Conservation (phyloP, 2,329 filamentous ascomycete genomes). For the Fusarium longipes region DNA sequence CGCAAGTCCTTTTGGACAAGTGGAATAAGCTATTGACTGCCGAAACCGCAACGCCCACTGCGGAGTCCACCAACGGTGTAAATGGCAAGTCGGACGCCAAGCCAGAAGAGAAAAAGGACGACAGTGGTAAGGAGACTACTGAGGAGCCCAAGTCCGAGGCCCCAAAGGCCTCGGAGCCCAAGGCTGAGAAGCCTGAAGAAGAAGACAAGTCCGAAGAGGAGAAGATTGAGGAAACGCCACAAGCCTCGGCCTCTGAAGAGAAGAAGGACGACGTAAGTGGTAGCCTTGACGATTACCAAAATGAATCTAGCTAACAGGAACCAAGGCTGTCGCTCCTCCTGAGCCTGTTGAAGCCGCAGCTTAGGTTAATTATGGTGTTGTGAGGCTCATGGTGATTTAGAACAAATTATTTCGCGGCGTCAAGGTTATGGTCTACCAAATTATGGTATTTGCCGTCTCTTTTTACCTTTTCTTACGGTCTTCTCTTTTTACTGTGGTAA, state of each 20-base stretch:
- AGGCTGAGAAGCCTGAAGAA: slow-evolving; percentile 42
- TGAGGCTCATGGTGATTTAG: slow-evolving; percentile 38
- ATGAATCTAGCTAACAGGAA: slow-evolving; percentile 18
- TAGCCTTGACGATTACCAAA: background rate
- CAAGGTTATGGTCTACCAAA: slow-evolving; percentile 45
- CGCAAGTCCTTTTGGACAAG: slow-evolving; percentile 80
- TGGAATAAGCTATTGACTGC: slow-evolving; percentile 87
- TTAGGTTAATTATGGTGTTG: slow-evolving; percentile 39
- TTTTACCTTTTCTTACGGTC: slow-evolving; percentile 25
- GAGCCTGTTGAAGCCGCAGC: slow-evolving; percentile 54
- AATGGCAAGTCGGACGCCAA: slow-evolving; percentile 57
- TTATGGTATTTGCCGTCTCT: slow-evolving; percentile 40
- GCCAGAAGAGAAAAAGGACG: slow-evolving; percentile 56
- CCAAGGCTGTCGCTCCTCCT: slow-evolving; percentile 46
- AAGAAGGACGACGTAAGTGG: slow-evolving; percentile 53
- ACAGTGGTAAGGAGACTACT: slow-evolving; percentile 54
- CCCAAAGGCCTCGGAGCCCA: slow-evolving; percentile 47
- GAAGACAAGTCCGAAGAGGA: slow-evolving; percentile 32
- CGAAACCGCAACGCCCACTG: slow-evolving; percentile 59
- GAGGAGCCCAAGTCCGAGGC: slow-evolving; percentile 54
- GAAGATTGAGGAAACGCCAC: slow-evolving; percentile 26
- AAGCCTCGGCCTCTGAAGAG: slow-evolving; percentile 34
- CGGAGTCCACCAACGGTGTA: slow-evolving; percentile 59
- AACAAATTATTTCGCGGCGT: slow-evolving; percentile 45
- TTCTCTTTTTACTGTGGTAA: slow-evolving; percentile 37